Percentiles rank a stretch among this genome's conserved stretches.
phyloP scores from a whole-genome alignment of 768 basidiomycete genomes.

The Tulasnella calospora region DNA sequence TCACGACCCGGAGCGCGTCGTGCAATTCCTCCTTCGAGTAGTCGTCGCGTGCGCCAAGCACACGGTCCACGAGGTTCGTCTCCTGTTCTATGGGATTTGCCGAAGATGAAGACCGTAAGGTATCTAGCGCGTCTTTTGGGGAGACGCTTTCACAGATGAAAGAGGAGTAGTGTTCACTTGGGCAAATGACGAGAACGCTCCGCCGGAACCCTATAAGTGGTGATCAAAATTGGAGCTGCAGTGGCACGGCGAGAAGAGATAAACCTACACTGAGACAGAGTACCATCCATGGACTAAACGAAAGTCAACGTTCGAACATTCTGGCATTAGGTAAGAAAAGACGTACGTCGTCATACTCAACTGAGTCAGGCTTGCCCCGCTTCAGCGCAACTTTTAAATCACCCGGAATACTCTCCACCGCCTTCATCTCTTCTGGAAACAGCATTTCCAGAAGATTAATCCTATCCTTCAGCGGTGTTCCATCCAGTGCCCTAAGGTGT shows the following conservation, averaged over 20 bases:
- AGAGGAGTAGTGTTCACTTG: not conserved
- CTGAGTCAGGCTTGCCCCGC: not conserved
- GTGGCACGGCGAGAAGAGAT: not conserved
- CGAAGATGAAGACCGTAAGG: not conserved
- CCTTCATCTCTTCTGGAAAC: not conserved
- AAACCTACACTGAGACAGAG: not conserved
- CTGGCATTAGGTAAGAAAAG: not conserved
- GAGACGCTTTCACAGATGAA: not conserved
- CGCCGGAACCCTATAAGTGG: not conserved
- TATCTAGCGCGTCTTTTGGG: not conserved
- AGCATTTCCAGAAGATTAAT: not conserved
- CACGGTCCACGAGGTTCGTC: not conserved
- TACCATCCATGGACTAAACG: not conserved
- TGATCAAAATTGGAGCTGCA: not conserved
- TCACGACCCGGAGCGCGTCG: not conserved
- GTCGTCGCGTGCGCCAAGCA: not conserved
- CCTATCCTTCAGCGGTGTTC: not conserved
- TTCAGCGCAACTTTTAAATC: not conserved
- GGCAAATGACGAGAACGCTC: not conserved
- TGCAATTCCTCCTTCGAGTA: not conserved
- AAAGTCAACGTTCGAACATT: not conserved
- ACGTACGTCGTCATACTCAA: not conserved
- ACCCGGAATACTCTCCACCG: not conserved
- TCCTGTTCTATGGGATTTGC: not conserved
- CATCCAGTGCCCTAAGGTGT: not conserved